Percentiles rank a stretch among this genome's conserved stretches.
Conservation (phyloP, 1,284 basidiomycete species). For the Schizopora paradoxa region DNA sequence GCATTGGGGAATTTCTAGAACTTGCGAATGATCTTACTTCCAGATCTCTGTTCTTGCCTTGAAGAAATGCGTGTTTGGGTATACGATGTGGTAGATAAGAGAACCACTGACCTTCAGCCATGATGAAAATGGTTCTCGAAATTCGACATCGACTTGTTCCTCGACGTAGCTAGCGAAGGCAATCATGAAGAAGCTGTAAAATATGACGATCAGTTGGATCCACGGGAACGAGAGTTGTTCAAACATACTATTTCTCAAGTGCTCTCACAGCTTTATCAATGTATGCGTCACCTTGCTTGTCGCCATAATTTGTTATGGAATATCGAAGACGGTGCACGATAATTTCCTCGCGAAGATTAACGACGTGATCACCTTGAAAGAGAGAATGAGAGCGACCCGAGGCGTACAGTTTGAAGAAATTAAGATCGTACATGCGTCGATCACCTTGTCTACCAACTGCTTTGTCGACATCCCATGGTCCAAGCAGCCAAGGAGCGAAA, state of each 20-base stretch:
- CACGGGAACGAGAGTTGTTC: not conserved
- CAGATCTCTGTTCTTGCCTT: slow-evolving; percentile 87
- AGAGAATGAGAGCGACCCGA: slow-evolving; percentile 25
- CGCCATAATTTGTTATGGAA: slow-evolving; percentile 73
- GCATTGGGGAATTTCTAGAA: slow-evolving; percentile 10
- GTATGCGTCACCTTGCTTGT: slow-evolving; percentile 52
- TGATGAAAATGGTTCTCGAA: slow-evolving; percentile 72
- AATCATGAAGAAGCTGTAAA: slow-evolving; percentile 83
- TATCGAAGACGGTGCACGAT: slow-evolving; percentile 80
- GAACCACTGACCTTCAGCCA: slow-evolving; percentile 73
- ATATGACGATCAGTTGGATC: not conserved
- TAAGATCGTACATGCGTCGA: slow-evolving; percentile 73
- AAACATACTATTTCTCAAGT: slow-evolving; percentile 72
- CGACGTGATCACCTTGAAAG: slow-evolving; percentile 71
- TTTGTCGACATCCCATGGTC: slow-evolving; percentile 82
- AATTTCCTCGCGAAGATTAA: slow-evolving; percentile 87
- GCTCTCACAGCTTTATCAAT: slow-evolving; percentile 63
- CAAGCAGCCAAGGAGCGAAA: slow-evolving; percentile 84
- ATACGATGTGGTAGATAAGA: not conserved
- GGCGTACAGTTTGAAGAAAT: slow-evolving; percentile 4
- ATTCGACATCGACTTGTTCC: slow-evolving; percentile 50
- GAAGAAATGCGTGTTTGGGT: slow-evolving; percentile 9
- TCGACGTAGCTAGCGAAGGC: slow-evolving; percentile 93
- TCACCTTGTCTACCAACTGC: slow-evolving; percentile 80
- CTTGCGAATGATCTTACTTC: slow-evolving; percentile 64